Evolutionary conservation across 345 rosid genomes (phyloP), one percentile per base, ranked within the genome.

Genomic region (Capsella bursapastoris): DNA sequence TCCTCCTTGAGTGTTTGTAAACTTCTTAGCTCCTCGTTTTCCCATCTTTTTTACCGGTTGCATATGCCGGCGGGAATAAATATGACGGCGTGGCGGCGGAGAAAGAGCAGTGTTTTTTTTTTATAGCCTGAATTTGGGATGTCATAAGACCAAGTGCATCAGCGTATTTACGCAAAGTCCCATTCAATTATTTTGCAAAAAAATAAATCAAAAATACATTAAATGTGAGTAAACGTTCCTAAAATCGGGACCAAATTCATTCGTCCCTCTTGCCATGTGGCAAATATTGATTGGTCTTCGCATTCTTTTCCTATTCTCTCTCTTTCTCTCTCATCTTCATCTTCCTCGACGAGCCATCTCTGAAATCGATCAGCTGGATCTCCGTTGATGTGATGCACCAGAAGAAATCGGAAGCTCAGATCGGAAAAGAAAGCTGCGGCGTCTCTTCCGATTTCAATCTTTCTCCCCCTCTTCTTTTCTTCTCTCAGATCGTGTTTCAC

Each of bases 341-440:
- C 61, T 50, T 61, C 62, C 37, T 57, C 6, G 22, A 18, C 22
- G 22, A 18, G 63, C 11, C 22, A 18, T 18, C 22, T 27, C 47
- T 62, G 69, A 58, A 22, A 70, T 40, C 28, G 31, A 72, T 50
- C 68, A 38, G 58, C 11, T 11, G 57, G 43, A 18, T 45, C 74
- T 38, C 51, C 52, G 49, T 75, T 40, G 13, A 84, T 88, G 90
- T 91, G 84, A 93, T 93, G 98, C 98, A 91, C 91, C 98, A 89
- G 85, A 93, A 93, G 94, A 93, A 89, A 86, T 93, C 98, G 68
- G 97, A 93, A 86, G 85, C 75, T 80, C 98, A 91, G 88, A 93
- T 93, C 98, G 97, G 98, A 87, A 93, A 83, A 89, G 98, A 93
- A 88, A 93, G 97, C 92, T 84, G 73, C 84, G 98, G 98, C 97